A percentile compares a stretch with the other conserved stretches of the same genome.
These are phyloP conservation scores for Hypsizygus marmoreus DNA, from an alignment of 768 basidiomycete genomes.

Conservation along the genomic window DNA sequence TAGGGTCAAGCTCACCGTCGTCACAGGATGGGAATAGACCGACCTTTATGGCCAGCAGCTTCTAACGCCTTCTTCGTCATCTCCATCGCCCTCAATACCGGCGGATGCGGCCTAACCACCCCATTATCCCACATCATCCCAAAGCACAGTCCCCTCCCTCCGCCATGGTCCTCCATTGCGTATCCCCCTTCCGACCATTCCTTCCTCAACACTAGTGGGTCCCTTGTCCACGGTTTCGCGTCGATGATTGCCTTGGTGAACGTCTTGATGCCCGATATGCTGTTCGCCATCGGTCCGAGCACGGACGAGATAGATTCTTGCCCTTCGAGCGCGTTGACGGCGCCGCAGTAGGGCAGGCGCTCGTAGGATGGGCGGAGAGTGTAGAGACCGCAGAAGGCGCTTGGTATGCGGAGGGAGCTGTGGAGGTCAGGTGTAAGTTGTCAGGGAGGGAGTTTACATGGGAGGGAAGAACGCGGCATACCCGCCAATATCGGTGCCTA, in stretches of 20 bases:
- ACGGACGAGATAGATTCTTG: slow-evolving; percentile 60
- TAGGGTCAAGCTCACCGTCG: slow-evolving; percentile 7
- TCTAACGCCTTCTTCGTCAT: slow-evolving; percentile 45
- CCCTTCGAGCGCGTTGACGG: slow-evolving; percentile 51
- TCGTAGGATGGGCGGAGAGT: slow-evolving; percentile 57
- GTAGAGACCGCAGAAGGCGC: slow-evolving; percentile 58
- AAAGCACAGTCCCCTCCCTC: slow-evolving; percentile 46
- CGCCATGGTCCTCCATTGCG: slow-evolving; percentile 45
- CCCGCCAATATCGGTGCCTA: slow-evolving; percentile 69
- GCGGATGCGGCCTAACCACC: slow-evolving; percentile 51
- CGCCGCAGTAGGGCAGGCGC: slow-evolving; percentile 56
- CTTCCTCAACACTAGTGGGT: slow-evolving; percentile 52
- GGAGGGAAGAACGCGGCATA: slow-evolving; percentile 22
- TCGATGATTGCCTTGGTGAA: slow-evolving; percentile 56
- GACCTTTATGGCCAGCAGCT: slow-evolving; percentile 52
- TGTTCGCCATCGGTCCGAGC: slow-evolving; percentile 58
- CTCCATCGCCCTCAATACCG: slow-evolving; percentile 51
- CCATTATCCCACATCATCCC: slow-evolving; percentile 54
- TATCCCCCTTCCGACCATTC: slow-evolving; percentile 49
- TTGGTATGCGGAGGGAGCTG: slow-evolving; percentile 59
- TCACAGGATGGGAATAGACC: not conserved
- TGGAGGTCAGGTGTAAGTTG: not conserved
- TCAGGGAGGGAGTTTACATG: not conserved
- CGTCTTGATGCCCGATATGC: slow-evolving; percentile 48
- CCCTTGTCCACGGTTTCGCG: slow-evolving; percentile 54